These are phyloP conservation scores for Penstemon eatonii DNA, from an alignment of 257 asterid genomes.

Conservation along the genomic window DNA sequence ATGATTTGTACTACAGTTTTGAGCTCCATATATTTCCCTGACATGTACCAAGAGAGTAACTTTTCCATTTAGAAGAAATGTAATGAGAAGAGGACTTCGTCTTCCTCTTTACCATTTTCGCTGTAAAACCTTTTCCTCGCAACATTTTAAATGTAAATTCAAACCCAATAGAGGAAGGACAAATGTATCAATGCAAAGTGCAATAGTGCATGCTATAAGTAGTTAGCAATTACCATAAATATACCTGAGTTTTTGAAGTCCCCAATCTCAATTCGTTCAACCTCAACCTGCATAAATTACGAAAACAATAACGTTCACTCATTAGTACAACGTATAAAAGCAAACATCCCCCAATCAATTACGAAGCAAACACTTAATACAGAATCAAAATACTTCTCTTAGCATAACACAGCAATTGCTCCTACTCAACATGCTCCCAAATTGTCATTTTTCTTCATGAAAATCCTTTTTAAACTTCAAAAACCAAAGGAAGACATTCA, in stretches of 20 bases:
- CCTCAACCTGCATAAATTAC: constrained; percentile 69
- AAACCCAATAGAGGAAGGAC: neutral
- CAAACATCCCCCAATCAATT: neutral
- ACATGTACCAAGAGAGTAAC: neutral
- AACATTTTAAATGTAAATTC: neutral
- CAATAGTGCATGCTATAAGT: constrained; percentile 24
- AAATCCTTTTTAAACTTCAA: constrained; percentile 18
- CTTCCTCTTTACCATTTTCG: neutral
- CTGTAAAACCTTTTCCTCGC: neutral
- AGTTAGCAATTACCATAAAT: constrained; percentile 24
- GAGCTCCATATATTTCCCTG: neutral
- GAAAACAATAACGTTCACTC: constrained; percentile 12
- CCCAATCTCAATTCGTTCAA: constrained; percentile 84
- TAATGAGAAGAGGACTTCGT: neutral
- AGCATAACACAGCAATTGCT: no score
- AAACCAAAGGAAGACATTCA: neutral
- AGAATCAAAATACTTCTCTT: constrained; percentile 16
- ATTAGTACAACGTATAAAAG: constrained; percentile 17
- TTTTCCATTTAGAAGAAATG: constrained; percentile 1
- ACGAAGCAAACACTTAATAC: neutral
- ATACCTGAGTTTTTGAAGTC: constrained; percentile 72
- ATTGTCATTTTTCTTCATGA: neutral
- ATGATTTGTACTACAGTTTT: neutral
- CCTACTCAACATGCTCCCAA: neutral
- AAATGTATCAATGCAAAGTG: constrained; percentile 11